A percentile compares a stretch with the other conserved stretches of the same genome.
Conservation (phyloP, 2,329 filamentous ascomycete genomes). For the Talaromyces amestolkiae region DNA sequence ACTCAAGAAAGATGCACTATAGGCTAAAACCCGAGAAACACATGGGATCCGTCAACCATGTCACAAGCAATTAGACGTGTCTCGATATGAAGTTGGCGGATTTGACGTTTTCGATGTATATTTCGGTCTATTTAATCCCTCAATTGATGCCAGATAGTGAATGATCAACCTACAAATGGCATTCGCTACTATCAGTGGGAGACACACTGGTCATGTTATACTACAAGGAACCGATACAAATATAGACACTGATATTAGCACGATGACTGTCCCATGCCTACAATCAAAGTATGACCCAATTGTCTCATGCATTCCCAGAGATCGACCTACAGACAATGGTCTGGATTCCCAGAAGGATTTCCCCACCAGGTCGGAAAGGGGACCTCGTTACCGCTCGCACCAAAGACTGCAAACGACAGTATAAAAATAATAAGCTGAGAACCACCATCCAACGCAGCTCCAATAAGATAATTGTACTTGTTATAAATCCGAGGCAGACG, state of each 20-base stretch:
- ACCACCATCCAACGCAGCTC: conserved; percentile 42
- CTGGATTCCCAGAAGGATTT: conserved; percentile 25
- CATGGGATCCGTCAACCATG: background rate
- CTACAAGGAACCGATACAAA: no score
- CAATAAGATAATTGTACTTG: conserved; percentile 44
- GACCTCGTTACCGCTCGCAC: conserved; percentile 40
- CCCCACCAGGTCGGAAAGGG: conserved; percentile 41
- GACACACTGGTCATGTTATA: no score
- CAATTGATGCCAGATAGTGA: no score
- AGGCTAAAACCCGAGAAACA: background rate
- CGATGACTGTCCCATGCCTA: no score
- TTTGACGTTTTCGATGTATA: no score
- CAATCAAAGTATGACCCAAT: no score
- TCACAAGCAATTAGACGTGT: background rate
- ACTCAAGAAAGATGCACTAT: background rate
- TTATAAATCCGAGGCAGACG: conserved; percentile 39
- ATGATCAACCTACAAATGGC: no score
- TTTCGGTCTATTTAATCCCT: no score
- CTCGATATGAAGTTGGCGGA: no score
- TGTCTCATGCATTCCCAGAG: no score
- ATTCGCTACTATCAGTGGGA: no score
- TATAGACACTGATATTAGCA: no score
- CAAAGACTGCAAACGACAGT: conserved; percentile 46
- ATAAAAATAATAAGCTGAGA: conserved; percentile 44
- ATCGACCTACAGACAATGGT: conserved; percentile 4